Evolutionary conservation across 2,329 filamentous ascomycete genomes (phyloP).

Genomic region (Cercospora brassicicola): DNA sequence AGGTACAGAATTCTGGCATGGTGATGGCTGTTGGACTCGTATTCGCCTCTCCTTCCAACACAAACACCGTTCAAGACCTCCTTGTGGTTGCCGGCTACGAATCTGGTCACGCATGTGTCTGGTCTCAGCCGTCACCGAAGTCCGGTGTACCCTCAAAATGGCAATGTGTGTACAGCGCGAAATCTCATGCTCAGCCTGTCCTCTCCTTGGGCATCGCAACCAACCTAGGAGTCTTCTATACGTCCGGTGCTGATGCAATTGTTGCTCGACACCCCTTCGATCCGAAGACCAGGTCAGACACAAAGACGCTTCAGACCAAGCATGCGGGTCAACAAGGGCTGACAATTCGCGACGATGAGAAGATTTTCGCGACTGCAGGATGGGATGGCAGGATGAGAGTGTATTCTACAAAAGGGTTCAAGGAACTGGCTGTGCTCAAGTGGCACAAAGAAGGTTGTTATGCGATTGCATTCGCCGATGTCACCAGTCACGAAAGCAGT

Average conservation of each 20-base stretch:
- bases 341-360: conserved; percentile 73
- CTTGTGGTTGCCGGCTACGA: conserved; percentile 79
- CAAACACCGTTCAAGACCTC: conserved; percentile 47
- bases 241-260: conserved; percentile 77
- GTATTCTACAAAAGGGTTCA: conserved; percentile 65
- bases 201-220: conserved; percentile 59
- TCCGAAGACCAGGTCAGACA: neutral
- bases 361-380: conserved; percentile 83
- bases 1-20: conserved; percentile 66
- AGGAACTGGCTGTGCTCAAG: conserved; percentile 85
- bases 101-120: conserved; percentile 69
- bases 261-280: conserved; percentile 72
- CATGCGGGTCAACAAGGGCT: conserved; percentile 89
- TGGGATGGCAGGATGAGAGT: conserved; percentile 84
- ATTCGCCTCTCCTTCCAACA: conserved; percentile 43
- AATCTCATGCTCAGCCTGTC: conserved; percentile 75
- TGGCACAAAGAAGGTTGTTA: conserved; percentile 93
- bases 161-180: conserved; percentile 61
- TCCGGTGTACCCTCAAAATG: conserved; percentile 50
- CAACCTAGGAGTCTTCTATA: conserved; percentile 63
- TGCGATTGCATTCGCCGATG: conserved; percentile 67
- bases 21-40: conserved; percentile 70
- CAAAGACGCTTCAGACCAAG: conserved; percentile 65
- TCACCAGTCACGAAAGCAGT: conserved; percentile 28
- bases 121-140: conserved; percentile 41